Percentiles rank a stretch among this genome's conserved stretches.
Conservation (phyloP, 257 asterid genomes). For the Fraxinus americana region DNA sequence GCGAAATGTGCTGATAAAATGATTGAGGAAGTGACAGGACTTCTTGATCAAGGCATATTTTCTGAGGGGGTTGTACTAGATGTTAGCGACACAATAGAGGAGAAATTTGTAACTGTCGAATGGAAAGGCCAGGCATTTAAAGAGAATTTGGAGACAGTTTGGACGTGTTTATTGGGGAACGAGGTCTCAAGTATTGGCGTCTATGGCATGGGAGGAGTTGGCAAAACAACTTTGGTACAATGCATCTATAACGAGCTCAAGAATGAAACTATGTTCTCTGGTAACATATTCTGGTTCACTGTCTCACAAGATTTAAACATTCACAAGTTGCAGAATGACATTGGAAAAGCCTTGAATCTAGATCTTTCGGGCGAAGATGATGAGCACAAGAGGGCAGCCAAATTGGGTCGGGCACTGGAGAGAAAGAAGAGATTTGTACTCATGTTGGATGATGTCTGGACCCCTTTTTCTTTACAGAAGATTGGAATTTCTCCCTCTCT, state of each 20-base stretch:
- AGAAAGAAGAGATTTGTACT: constrained; percentile 24
- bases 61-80: constrained; percentile 9
- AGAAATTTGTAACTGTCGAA: constrained; percentile 10
- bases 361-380: constrained; percentile 19
- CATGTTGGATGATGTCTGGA: constrained; percentile 36
- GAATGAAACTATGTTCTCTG: constrained; percentile 8
- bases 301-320: constrained; percentile 29
- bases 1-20: too few species aligned
- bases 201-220: constrained; percentile 39
- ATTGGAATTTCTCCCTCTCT: constrained; percentile 25
- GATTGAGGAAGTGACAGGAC: neutral
- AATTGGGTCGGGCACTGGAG: constrained; percentile 17
- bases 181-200: constrained; percentile 26
- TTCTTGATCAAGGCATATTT: constrained; percentile 12
- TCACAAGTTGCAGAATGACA: constrained; percentile 25
- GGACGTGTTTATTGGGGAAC: constrained; percentile 23
- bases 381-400: constrained; percentile 27
- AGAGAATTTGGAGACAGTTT: constrained; percentile 21
- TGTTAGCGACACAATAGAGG: neutral
- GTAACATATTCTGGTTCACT: constrained; percentile 11
- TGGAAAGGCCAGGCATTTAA: constrained; percentile 15
- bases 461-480: constrained; percentile 24
- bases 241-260: constrained; percentile 28
- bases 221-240: constrained; percentile 34
- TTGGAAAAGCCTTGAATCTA: constrained; percentile 23